Base-by-base conservation (phyloP, 2,329 filamentous ascomycete genomes). In the Mycosphaerella arachidis region DNA sequence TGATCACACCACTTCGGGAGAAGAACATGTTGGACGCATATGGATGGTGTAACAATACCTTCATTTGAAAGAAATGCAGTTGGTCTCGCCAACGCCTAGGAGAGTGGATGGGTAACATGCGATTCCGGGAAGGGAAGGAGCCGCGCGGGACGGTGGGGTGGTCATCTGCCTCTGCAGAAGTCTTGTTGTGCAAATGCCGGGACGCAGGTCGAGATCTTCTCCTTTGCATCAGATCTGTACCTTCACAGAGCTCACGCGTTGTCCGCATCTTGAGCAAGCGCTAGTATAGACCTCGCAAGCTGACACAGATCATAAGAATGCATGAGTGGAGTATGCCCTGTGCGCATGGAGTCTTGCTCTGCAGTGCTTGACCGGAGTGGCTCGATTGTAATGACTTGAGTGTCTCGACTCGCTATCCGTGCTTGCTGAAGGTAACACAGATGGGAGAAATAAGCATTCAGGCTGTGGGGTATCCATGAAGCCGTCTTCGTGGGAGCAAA, bases 101-200 rank as follows among this genome's bases (percentile, higher is more conserved):
- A 35, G 30, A 31, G 30, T 13, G n/a, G 24, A 9, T 31, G 52
- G 33, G 18, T 29, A 10, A 13, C 13, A 29, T 13, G 29, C 20
- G 50, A 35, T 16, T 52, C 27, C 24, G 50, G 50, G 29, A 52
- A 31, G 29, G 30, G 24, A 35, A 50, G 46, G 40, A 43, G 13
- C 20, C 46, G 20, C 18, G 20, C 24, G 30, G 30, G 18, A 20
- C 31, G 12, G 50, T 12, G 27, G n/a, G 10, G 30, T 52, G 50
- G 30, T 52, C 50, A 52, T 52, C 50, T 52, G 50, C 50, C 31
- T 35, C n/a, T 51, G 30, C 50, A 52, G 50, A 52, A 52, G 8
- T 27, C 46, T 50, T 50, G 27, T 33, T 52, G 12, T 30, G 30
- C 50, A 35, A 52, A 52, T 52, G 50, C 50, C 50, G 50, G 24